Conservation (phyloP, 2,329 filamentous ascomycete genomes). For the Botrytis squamosa region DNA sequence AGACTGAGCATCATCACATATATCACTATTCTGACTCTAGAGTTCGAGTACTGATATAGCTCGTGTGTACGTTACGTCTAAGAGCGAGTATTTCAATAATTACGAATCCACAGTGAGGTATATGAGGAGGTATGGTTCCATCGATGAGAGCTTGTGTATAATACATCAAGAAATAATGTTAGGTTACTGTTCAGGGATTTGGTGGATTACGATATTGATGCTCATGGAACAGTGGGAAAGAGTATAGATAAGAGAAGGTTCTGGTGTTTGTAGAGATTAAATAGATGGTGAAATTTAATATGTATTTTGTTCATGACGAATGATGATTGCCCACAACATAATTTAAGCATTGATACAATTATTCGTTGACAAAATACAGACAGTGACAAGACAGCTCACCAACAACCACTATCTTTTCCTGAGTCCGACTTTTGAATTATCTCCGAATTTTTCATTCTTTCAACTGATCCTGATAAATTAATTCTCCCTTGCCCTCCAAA, state of each 20-base stretch:
- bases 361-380: neutral
- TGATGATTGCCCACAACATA: neutral
- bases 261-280: accelerated
- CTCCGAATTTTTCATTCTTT: neutral
- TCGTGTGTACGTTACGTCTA: neutral
- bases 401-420: neutral
- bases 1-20: too few species aligned
- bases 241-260: neutral
- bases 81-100: neutral
- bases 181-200: neutral
- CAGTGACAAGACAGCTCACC: neutral
- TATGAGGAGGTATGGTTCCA: too few species aligned
- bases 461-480: neutral
- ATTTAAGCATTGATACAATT: neutral
- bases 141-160: neutral
- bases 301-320: neutral
- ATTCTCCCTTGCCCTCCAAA: neutral
- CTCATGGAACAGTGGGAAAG: neutral
- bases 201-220: neutral
- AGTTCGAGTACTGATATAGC: neutral
- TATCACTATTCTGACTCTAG: neutral
- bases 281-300: neutral
- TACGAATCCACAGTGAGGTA: too few species aligned
- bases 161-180: neutral
- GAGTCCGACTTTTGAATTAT: neutral